Evolutionary conservation across 331 rosid species (phyloP).

Genomic region (Prunus yedoensis): DNA sequence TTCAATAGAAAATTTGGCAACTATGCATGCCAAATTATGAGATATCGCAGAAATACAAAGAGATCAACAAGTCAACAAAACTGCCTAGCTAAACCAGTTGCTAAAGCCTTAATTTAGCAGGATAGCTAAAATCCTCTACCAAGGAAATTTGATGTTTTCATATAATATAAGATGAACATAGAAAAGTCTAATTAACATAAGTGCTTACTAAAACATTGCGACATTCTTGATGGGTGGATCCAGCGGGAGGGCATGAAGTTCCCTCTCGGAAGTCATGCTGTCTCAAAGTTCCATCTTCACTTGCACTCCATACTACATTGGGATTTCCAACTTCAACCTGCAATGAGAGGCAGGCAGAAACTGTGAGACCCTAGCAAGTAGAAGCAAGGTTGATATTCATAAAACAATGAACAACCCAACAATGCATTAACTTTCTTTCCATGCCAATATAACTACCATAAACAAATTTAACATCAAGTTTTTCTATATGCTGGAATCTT

Average conservation of each 20-base stretch:
- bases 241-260: conserved; percentile 81
- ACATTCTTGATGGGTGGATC: conserved; percentile 90
- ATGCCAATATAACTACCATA: not conserved
- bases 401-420: not conserved
- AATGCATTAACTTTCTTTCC: conserved; percentile 7
- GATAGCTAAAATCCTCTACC: not conserved
- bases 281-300: conserved; percentile 98
- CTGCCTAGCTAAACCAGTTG: not conserved
- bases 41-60: not conserved
- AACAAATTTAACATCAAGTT: conserved; percentile 15
- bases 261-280: conserved; percentile 97
- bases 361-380: conserved; percentile 21
- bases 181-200: not conserved
- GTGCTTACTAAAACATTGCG: conserved; percentile 75
- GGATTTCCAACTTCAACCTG: conserved; percentile 98
- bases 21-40: not conserved
- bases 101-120: not conserved
- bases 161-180: not conserved
- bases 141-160: conserved; percentile 10
- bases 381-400: conserved; percentile 3
- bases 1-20: not conserved
- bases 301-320: conserved; percentile 98
- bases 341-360: conserved; percentile 24
- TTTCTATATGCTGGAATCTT: conserved; percentile 41
- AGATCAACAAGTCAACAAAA: not conserved